Evolutionary conservation across 805 yeast species (phyloP), one percentile per base, ranked within the genome.

Genomic region (Tetrapisispora fleetii): DNA sequence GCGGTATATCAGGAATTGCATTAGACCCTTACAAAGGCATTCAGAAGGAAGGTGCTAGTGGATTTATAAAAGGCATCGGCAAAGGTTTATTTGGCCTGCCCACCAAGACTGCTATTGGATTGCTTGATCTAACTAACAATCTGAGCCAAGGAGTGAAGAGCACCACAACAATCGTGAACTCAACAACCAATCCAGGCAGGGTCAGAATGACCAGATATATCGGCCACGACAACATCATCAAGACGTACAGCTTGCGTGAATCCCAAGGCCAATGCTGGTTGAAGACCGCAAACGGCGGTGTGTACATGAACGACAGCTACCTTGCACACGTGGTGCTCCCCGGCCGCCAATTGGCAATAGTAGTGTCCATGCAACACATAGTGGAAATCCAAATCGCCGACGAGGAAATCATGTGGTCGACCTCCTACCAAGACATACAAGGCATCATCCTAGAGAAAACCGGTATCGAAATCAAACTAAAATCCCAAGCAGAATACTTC

Each of bases 251-350:
- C 22, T 79, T 79, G 52, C 73, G 95, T 48, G 96, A 88, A 54
- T 84, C 98, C 0, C 93, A 89, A 56, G 99, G 99, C 7, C 97
- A 91, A 63, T 85, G 75, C 59, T 87, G 97, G 93, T 72, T 93
- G 52, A 90, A 87, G 67, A 73, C 80, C 8, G 78, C 86, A 21
- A 84, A 84, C 58, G 95, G 95, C 40, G 97, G 97, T 1, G 69
- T 77, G 33, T 87, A 71, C 59, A 75, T 78, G 55, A 71, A 73
- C 44, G 97, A 93, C 57, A 69, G 71, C 19, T 93, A 93, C 58
- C 69, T 93, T 48, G 95, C 96, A 0, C 98, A 93, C 65, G 78
- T 85, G 52, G 76, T 86, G 18, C 70, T 90, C 42, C 82, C 95
- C 1, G 95, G 95, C 8, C 84, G 81, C 45, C 95, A 87, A 52